Base-by-base conservation (phyloP, 1,284 basidiomycete species). In the Ustilago hordei region DNA sequence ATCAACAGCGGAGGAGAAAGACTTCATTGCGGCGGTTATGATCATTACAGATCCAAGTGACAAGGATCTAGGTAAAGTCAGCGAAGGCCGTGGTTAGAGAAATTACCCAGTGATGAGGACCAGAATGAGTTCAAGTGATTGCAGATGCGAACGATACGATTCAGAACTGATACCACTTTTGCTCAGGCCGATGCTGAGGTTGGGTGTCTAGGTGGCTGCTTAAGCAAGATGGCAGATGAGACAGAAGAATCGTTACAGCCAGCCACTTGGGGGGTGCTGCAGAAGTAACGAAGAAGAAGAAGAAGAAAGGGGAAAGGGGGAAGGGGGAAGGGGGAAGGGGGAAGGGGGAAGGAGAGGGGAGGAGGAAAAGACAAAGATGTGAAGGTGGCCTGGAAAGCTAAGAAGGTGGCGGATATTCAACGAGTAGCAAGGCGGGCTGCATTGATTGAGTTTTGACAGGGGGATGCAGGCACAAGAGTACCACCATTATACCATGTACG, bases 11-110 rank as follows among this genome's bases (percentile, higher is more conserved):
- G 61, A 35, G n/a, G 55, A 38, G 50, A 55, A 58, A 50, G 34
- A 19, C 56, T 60, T 72, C 69, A 63, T 72, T 11, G 32, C 28
- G 53, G 4, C 13, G 36, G 34, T 17, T n/a, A 8, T 15, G 34
- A 13, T 13, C 11, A 2, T 5, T 17, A 17, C 13, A 36, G 2
- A 12, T 54, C 32, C 12, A 54, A 13, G n/a, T 31, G 32, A 17
- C 38, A 6, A 38, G n/a, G 23, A 28, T 28, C 23, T 28, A 28
- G 23, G 23, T 28, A 19, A 45, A 17, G 43, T 19, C n/a, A 23
- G n/a, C 17, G n/a, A 45, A 19, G 43, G 19, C 19, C n/a, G n/a
- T 45, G 43, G n/a, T 19, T 28, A 45, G 43, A 19, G n/a, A 23
- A 19, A 8, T 17, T 45, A 45, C 43, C 43, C 8, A 19, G 39